Percentiles rank a stretch among this genome's conserved stretches.
Evolutionary conservation across 2,329 filamentous ascomycete species (phyloP).

Genomic region (Sporothrix schenckii): DNA sequence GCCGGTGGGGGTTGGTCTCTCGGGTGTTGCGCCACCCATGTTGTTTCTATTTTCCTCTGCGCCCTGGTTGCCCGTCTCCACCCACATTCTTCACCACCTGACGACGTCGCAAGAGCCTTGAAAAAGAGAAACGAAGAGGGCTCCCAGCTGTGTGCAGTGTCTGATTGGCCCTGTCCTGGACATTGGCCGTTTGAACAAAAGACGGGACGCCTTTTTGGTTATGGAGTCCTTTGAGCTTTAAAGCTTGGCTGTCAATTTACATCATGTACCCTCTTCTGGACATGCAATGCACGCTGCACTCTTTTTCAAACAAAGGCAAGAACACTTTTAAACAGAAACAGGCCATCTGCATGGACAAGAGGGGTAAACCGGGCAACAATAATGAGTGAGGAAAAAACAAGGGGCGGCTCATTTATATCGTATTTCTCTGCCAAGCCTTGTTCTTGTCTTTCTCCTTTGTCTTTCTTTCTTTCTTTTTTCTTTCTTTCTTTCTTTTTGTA

Average conservation of each 20-base stretch:
- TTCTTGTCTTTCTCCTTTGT: neutral
- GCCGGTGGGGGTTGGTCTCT: constrained; percentile 14
- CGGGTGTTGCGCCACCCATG: neutral
- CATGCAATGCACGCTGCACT: neutral
- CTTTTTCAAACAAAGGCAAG: neutral
- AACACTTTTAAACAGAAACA: neutral
- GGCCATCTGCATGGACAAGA: neutral
- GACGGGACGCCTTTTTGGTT: constrained; percentile 2
- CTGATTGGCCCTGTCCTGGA: constrained; percentile 20
- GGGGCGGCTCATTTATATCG: neutral
- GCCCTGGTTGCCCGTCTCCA: neutral
- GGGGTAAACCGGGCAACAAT: constrained; percentile 8
- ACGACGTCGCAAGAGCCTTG: neutral
- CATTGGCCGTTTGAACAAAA: neutral
- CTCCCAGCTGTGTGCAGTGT: neutral
- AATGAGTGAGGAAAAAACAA: neutral
- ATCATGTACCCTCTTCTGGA: constrained; percentile 7
- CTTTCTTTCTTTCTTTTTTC: too few species aligned
- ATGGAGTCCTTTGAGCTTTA: constrained; percentile 1
- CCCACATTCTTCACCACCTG: too few species aligned
- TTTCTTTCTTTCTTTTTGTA: neutral
- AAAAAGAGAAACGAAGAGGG: neutral
- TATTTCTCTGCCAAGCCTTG: neutral
- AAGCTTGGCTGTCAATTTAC: neutral
- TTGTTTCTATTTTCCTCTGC: neutral